Evolutionary conservation across 176 grass and related monocot genomes (phyloP).

Genomic region (Bothriochloa decipiens): DNA sequence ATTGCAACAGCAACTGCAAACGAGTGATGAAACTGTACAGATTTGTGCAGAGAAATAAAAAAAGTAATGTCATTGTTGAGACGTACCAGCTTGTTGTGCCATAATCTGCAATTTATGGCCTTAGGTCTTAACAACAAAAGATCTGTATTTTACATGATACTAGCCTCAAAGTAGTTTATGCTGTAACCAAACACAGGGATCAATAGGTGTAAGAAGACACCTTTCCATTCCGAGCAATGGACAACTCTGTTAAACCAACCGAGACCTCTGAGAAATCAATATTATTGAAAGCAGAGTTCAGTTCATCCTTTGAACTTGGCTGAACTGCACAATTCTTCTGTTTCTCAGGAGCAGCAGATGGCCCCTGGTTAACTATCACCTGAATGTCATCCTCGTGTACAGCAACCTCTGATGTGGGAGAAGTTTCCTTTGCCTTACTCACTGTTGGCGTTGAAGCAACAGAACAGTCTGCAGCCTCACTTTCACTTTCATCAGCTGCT

Average conservation of each 20-base stretch:
- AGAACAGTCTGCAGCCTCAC: not conserved
- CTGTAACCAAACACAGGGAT: not conserved
- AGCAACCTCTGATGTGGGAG: not conserved
- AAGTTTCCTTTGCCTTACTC: not conserved
- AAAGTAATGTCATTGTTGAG: not conserved
- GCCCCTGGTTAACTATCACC: not conserved
- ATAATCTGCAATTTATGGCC: not conserved
- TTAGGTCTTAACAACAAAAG: not conserved
- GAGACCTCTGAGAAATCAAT: not conserved
- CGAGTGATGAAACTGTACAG: not conserved
- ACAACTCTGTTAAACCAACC: not conserved
- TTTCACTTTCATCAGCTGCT: not conserved
- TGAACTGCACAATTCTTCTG: conserved; percentile 1
- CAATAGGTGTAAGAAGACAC: conserved; percentile 4
- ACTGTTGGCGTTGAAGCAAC: not conserved
- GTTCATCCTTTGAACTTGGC: conserved; percentile 11
- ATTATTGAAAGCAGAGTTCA: too few relatives aligned
- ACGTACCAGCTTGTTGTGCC: not conserved
- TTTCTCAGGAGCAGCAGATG: not conserved
- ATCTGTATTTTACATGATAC: not conserved
- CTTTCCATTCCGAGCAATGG: not conserved
- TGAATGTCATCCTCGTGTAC: not conserved
- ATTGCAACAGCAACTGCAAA: not conserved
- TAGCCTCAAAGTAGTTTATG: not conserved
- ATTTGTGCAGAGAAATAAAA: not conserved